Conservation (phyloP, 345 rosid genomes). For the Iberis pinnata region DNA sequence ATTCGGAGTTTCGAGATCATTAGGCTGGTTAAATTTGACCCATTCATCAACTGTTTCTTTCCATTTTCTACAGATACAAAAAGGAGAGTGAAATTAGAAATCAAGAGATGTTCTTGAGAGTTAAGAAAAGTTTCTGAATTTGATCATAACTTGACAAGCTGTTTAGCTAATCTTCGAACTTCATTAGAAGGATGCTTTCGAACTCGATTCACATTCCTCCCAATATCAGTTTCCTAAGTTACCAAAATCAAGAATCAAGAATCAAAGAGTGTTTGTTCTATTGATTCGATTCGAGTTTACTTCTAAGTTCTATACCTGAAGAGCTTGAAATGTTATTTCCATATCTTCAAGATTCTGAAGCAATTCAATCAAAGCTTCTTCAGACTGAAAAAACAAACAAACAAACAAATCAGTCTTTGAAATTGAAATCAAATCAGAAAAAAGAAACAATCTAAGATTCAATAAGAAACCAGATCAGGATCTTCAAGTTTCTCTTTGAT, state of each 20-base stretch:
- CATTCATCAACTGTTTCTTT: conserved; percentile 88
- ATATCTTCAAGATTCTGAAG: conserved; percentile 92
- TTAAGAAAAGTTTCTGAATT: not conserved
- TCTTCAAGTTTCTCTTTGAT: conserved; percentile 84
- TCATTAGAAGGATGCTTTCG: conserved; percentile 67
- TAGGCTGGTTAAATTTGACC: conserved; percentile 81
- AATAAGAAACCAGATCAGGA: conserved; percentile 64
- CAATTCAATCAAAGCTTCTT: conserved; percentile 76
- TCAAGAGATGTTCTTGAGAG: not conserved
- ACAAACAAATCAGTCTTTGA: conserved; percentile 10
- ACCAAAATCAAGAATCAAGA: not conserved
- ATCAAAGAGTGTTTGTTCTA: conserved; percentile 1
- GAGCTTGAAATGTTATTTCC: conserved; percentile 93
- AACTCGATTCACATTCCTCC: conserved; percentile 51
- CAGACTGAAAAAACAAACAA: conserved; percentile 43
- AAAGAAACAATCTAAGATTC: not conserved
- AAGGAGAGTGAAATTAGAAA: not conserved
- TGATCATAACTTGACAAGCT: conserved; percentile 51
- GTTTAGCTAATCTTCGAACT: conserved; percentile 72
- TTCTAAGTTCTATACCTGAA: no score
- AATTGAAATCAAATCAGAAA: conserved; percentile 5
- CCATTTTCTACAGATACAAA: conserved; percentile 66
- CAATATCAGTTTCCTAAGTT: conserved; percentile 25
- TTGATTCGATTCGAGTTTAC: not conserved
- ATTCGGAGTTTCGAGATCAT: conserved; percentile 58